A percentile compares a stretch with the other conserved stretches of the same genome.
Conservation (phyloP, 352 stramenopile species). For the Saprolegnia parasitica region DNA sequence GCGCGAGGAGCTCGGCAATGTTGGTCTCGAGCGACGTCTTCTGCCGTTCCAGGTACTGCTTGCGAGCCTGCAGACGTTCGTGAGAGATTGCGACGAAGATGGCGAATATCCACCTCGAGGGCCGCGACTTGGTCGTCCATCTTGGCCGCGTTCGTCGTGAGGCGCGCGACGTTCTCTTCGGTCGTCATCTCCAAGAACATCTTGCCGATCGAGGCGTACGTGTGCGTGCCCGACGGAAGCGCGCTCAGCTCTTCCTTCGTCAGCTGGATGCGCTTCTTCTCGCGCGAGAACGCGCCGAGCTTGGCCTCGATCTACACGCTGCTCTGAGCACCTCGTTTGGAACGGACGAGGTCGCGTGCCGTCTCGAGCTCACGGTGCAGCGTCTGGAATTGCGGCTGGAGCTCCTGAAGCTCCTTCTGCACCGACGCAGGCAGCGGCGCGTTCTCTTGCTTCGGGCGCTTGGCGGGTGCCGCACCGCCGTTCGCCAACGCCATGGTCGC, state of each 20-base stretch:
- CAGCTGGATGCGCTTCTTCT: constrained; percentile 74
- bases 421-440: constrained; percentile 52
- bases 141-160: constrained; percentile 54
- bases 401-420: constrained; percentile 71
- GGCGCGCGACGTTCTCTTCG: constrained; percentile 47
- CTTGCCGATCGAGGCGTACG: constrained; percentile 75
- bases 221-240: constrained; percentile 54
- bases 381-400: constrained; percentile 72
- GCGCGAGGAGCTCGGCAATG: constrained; percentile 76
- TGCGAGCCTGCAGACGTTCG: constrained; percentile 41
- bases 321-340: not conserved
- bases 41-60: constrained; percentile 76
- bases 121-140: constrained; percentile 67
- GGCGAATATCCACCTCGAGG: constrained; percentile 43
- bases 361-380: constrained; percentile 73
- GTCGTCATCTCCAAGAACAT: constrained; percentile 70
- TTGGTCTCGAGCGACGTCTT: constrained; percentile 76
- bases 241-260: constrained; percentile 67
- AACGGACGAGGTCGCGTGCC: constrained; percentile 22
- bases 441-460: constrained; percentile 30
- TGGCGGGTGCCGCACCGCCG: constrained; percentile 32
- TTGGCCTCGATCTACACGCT: constrained; percentile 56
- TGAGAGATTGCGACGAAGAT: not conserved
- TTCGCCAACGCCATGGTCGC: constrained; percentile 70
- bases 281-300: constrained; percentile 46